Conservation (phyloP, 345 rosid species). For the Arabis alpina region DNA sequence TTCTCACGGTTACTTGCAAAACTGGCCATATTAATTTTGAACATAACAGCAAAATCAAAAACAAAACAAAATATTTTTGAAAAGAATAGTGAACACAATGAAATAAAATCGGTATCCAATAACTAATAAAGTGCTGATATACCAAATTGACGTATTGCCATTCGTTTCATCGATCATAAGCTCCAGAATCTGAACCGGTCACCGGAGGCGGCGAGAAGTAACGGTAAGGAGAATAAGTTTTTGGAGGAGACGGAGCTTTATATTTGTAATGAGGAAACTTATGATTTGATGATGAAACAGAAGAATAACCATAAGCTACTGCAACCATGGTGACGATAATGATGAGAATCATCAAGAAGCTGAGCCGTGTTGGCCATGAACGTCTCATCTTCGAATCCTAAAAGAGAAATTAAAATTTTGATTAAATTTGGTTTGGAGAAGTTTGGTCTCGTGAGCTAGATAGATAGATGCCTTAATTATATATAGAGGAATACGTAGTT, state of each 20-base stretch:
- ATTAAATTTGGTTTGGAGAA: background rate
- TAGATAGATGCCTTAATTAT: conserved; percentile 8
- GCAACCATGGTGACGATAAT: conserved; percentile 36
- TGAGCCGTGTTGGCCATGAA: conserved; percentile 31
- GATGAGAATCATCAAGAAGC: conserved; percentile 16
- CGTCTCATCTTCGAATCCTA: conserved; percentile 31
- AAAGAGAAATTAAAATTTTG: background rate
- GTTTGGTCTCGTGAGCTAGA: conserved; percentile 10
- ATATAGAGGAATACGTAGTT: conserved; percentile 1
- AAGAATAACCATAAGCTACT: conserved; percentile 38
- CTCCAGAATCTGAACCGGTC: conserved; percentile 21
- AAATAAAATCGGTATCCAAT: background rate
- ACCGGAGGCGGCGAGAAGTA: conserved; percentile 44
- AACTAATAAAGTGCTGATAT: no score
- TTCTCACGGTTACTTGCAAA: conserved; percentile 24
- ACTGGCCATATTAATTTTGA: background rate
- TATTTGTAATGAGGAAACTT: conserved; percentile 48
- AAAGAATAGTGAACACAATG: conserved; percentile 6
- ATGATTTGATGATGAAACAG: conserved; percentile 36
- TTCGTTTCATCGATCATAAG: conserved; percentile 26
- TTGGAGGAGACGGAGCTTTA: conserved; percentile 43
- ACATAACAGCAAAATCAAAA: conserved; percentile 23
- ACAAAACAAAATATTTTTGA: background rate
- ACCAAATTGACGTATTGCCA: background rate
- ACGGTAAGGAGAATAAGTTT: conserved; percentile 42